phyloP scores from a whole-genome alignment of 306 rosid genomes.

The Malus sieversii region DNA sequence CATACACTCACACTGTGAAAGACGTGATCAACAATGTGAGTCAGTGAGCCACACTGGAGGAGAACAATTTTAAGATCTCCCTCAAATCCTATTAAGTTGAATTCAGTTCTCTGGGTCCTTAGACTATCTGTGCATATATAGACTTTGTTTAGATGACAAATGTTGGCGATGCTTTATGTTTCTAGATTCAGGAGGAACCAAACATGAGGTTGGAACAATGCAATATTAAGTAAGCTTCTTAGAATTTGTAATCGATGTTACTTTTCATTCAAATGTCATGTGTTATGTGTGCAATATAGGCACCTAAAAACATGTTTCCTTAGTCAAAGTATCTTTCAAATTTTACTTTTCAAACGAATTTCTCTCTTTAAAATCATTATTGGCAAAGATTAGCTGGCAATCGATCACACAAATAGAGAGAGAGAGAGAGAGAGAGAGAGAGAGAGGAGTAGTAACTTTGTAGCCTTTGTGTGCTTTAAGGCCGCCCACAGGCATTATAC shows the following conservation, averaged over 20 bases:
- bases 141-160: too few relatives aligned
- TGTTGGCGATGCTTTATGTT: too few relatives aligned
- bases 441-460: not conserved
- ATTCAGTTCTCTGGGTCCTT: too few relatives aligned
- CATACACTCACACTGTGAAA: not conserved
- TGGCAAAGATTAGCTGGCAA: constrained; percentile 11
- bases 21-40: not conserved
- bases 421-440: constrained; percentile 17
- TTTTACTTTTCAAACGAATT: not conserved
- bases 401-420: not conserved
- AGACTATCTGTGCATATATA: too few relatives aligned
- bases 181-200: too few relatives aligned
- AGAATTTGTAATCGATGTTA: not conserved
- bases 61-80: too few relatives aligned
- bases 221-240: too few relatives aligned
- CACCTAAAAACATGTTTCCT: not conserved
- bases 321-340: not conserved
- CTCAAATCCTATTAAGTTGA: too few relatives aligned
- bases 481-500: constrained; percentile 19
- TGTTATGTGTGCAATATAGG: not conserved
- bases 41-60: too few relatives aligned
- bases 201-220: too few relatives aligned
- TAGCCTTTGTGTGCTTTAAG: constrained; percentile 7
- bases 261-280: not conserved
- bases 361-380: constrained; percentile 10